Evolutionary conservation across 78 protist species (phyloP), one percentile per base, ranked within the genome.

Genomic region (Thecamonas trahens): DNA sequence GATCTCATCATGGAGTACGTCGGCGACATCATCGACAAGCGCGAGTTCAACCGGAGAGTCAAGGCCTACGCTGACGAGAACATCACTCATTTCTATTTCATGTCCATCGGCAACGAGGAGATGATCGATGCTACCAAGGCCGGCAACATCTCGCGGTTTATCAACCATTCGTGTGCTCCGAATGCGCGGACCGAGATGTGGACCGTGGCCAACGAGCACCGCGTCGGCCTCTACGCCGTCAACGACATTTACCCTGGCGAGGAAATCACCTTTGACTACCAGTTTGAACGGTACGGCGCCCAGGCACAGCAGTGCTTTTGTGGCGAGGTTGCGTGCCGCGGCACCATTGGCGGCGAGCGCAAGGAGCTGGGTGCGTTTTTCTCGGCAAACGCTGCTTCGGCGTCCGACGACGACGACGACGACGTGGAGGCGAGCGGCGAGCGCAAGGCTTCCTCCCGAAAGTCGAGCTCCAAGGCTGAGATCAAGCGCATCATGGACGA

Each of bases 191-290:
- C 87, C 17, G 85, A 88, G 62, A 88, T 81, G 60, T 84, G 76
- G 76, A 11, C 8, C 9, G 81, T 84, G 14, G 72, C 34, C 32
- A 86, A 86, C 26, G 88, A 85, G 45, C 42, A 34, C 50, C 35
- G 82, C 24, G 80, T 90, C 39, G 94, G 94, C 31, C 64, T 90
- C 8, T 90, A 83, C 54, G 82, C 91, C 40, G 64, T 73, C 2
- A 44, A 35, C 29, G 79, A 61, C 31, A 59, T 90, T 5, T 35
- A 28, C 13, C 17, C 58, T 0, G 87, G 82, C 28, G 61, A 59
- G 0, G 94, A 90, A 38, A 64, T 90, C 20, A 86, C 91, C 17
- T 85, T 83, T 29, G 91, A 90, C 63, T 90, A 90, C 66, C 83
- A 86, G 35, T 85, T 74, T 54, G 88, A 85, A 26, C 61, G 84